These are phyloP conservation scores for Elaeagnus macrophylla DNA, from an alignment of 306 rosid species.

Conservation along the genomic window DNA sequence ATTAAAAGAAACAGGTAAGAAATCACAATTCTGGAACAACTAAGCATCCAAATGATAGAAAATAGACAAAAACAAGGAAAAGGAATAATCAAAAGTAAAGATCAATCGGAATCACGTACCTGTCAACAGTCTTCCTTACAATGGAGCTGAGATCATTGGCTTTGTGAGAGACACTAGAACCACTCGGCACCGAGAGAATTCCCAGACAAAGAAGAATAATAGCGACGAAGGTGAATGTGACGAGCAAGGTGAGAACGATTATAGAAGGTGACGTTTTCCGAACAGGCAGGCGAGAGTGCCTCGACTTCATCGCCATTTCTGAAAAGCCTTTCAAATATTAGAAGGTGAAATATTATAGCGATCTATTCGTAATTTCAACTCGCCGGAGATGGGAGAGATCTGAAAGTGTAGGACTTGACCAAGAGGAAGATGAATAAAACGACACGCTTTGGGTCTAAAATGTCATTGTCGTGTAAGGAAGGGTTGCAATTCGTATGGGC, in stretches of 20 bases:
- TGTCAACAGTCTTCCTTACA: conserved; percentile 31
- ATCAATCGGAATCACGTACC: conserved; percentile 17
- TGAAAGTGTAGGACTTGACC: too few relatives aligned
- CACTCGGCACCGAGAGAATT: conserved; percentile 66
- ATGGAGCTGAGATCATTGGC: conserved; percentile 86
- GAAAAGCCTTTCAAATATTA: conserved; percentile 4
- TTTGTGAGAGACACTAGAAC: conserved; percentile 39
- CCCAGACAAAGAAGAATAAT: conserved; percentile 86
- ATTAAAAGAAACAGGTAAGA: not conserved
- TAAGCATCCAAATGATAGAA: not conserved
- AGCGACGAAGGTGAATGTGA: conserved; percentile 65
- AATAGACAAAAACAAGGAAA: not conserved
- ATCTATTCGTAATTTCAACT: too few relatives aligned
- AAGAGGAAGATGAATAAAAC: too few relatives aligned
- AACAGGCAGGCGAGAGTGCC: conserved; percentile 45
- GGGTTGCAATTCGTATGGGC: too few relatives aligned
- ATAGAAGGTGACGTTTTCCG: conserved; percentile 53
- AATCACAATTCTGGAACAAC: not conserved
- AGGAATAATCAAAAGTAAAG: not conserved
- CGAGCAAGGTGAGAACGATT: conserved; percentile 48
- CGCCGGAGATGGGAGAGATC: too few relatives aligned
- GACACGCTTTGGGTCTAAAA: too few relatives aligned
- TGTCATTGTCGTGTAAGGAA: too few relatives aligned
- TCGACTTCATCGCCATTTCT: conserved; percentile 50
- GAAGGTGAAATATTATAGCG: not conserved